Evolutionary conservation across 208 protist species (phyloP).

Genomic region (Borovskyia barvae): DNA sequence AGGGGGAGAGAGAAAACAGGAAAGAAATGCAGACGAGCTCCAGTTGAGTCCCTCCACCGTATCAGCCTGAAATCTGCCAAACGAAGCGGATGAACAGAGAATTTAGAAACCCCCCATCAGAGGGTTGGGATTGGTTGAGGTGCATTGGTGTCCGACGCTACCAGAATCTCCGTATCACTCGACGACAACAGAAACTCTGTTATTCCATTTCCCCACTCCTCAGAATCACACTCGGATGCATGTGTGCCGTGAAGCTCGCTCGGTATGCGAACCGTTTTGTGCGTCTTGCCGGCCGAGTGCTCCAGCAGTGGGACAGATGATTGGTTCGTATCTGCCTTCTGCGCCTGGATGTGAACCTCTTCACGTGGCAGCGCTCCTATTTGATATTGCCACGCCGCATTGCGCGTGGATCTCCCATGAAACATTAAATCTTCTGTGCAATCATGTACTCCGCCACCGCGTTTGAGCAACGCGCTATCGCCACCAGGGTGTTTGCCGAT

Average conservation of each 20-base stretch:
- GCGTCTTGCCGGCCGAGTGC: no score
- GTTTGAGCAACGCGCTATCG: conserved; percentile 49
- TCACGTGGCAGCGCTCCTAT: conserved; percentile 56
- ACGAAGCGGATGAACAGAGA: conserved; percentile 1
- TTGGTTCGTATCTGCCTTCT: no score
- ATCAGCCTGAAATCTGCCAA: background rate
- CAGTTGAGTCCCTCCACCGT: background rate
- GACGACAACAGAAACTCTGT: conserved; percentile 18
- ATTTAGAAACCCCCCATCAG: background rate
- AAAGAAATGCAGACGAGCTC: background rate
- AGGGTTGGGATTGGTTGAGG: background rate
- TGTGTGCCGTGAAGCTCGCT: conserved; percentile 8
- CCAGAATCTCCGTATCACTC: conserved; percentile 17
- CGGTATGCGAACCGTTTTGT: conserved; percentile 15
- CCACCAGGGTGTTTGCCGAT: conserved; percentile 65
- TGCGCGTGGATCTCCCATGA: conserved; percentile 45
- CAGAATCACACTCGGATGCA: conserved; percentile 3
- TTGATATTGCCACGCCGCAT: conserved; percentile 40
- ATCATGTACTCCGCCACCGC: conserved; percentile 67
- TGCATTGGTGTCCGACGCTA: background rate
- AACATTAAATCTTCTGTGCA: conserved; percentile 62
- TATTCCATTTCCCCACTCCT: conserved; percentile 4
- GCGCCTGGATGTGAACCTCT: no score
- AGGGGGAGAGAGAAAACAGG: background rate
- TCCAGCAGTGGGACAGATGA: no score